Evolutionary conservation across 148 eudicot species (phyloP).

Genomic region (Linanthus parryae): DNA sequence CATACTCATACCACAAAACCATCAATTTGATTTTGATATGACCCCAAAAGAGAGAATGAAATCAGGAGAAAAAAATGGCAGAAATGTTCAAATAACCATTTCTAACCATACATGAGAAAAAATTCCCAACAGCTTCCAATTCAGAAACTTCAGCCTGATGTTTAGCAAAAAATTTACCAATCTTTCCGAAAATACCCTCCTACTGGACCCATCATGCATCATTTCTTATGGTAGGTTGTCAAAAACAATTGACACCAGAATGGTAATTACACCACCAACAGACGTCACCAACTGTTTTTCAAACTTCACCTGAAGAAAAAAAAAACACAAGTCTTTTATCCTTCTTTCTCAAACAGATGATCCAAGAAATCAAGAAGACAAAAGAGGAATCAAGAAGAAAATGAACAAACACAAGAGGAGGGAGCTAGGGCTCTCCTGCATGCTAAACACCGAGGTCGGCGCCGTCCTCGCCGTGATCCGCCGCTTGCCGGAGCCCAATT

Average conservation of each 20-base stretch:
- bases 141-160: background rate
- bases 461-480: conserved; percentile 76
- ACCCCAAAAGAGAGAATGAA: background rate
- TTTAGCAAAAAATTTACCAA: background rate
- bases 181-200: conserved; percentile 3
- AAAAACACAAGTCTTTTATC: too few relatives aligned
- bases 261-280: conserved; percentile 6
- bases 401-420: conserved; percentile 33
- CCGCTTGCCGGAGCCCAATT: conserved; percentile 27
- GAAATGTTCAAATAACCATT: conserved; percentile 6
- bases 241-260: background rate
- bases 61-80: background rate
- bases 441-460: conserved; percentile 83
- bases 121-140: too few relatives aligned
- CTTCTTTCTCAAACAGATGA: too few relatives aligned
- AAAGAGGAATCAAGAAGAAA: background rate
- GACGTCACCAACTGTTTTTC: too few relatives aligned
- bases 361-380: background rate
- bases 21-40: too few relatives aligned
- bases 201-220: background rate
- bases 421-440: conserved; percentile 75
- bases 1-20: too few relatives aligned
- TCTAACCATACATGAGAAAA: background rate
- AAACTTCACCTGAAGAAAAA: too few relatives aligned
- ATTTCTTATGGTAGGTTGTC: background rate